These are phyloP conservation scores for Globisporangium acanthophoron DNA, from an alignment of 352 stramenopile species.

Conservation along the genomic window DNA sequence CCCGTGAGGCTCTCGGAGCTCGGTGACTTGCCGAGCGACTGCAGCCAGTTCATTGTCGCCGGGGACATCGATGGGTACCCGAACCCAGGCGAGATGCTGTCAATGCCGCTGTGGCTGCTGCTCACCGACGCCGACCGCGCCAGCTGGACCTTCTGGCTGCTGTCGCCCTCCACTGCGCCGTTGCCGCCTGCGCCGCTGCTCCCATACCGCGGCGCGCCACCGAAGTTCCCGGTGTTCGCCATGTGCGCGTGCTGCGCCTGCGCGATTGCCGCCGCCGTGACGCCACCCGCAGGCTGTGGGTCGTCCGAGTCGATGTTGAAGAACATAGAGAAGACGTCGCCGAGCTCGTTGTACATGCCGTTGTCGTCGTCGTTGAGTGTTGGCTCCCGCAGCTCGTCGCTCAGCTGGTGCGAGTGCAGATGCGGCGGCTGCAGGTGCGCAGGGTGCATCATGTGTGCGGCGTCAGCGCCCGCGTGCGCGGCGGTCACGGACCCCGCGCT, in stretches of 20 bases:
- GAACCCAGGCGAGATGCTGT: constrained; percentile 54
- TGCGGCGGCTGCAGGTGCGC: constrained; percentile 11
- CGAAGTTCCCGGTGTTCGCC: constrained; percentile 4
- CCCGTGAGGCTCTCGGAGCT: constrained; percentile 60
- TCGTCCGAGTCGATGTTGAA: constrained; percentile 58
- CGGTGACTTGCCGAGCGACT: constrained; percentile 61
- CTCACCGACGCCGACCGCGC: constrained; percentile 36
- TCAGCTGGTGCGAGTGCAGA: constrained; percentile 12
- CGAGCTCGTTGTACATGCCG: constrained; percentile 59
- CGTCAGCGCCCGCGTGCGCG: background rate
- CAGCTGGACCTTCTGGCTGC: constrained; percentile 36
- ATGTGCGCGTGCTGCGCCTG: constrained; percentile 9
- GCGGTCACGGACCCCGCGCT: constrained; percentile 4
- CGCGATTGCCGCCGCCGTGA: background rate
- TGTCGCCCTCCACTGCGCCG: constrained; percentile 1
- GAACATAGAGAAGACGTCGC: constrained; percentile 71
- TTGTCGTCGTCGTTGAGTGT: constrained; percentile 38
- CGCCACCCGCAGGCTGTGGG: background rate
- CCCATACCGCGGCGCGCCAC: constrained; percentile 6
- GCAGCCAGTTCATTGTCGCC: constrained; percentile 71
- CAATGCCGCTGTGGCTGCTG: constrained; percentile 32
- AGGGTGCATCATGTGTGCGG: constrained; percentile 13
- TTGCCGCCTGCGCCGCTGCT: background rate
- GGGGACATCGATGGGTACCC: constrained; percentile 68
- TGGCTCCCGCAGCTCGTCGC: constrained; percentile 23